Evolutionary conservation across 2,329 filamentous ascomycete species (phyloP).

Genomic region (Pseudogymnoascus verrucosus): DNA sequence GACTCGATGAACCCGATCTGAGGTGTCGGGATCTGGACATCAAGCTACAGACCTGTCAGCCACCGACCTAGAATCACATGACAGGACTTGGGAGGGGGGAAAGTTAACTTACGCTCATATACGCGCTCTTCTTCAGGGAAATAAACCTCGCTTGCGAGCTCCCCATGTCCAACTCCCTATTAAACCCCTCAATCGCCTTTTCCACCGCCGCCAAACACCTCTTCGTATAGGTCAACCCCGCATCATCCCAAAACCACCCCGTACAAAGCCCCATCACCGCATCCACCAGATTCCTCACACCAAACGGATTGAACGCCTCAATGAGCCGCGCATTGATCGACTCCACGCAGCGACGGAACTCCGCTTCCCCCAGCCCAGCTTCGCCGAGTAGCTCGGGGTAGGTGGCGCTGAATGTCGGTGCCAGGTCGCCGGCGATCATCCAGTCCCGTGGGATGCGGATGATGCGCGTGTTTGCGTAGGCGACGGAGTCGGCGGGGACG

Average conservation of each 20-base stretch:
- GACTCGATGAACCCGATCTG: slow-evolving; percentile 7
- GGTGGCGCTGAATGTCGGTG: slow-evolving; percentile 86
- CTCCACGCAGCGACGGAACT: slow-evolving; percentile 76
- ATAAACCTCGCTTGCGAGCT: slow-evolving; percentile 57
- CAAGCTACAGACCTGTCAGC: neutral
- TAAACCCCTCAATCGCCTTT: slow-evolving; percentile 80
- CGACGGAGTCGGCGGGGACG: slow-evolving; percentile 66
- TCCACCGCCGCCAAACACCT: slow-evolving; percentile 62
- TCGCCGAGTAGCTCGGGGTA: slow-evolving; percentile 95
- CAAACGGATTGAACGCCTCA: slow-evolving; percentile 73
- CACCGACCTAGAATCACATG: neutral
- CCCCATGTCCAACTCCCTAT: slow-evolving; percentile 57
- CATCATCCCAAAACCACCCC: slow-evolving; percentile 91
- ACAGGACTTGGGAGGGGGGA: neutral
- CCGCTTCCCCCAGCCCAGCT: slow-evolving; percentile 69
- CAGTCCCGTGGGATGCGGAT: slow-evolving; percentile 90
- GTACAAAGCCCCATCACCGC: slow-evolving; percentile 71
- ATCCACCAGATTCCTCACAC: slow-evolving; percentile 70
- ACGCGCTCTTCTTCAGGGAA: slow-evolving; percentile 72
- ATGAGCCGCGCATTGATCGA: slow-evolving; percentile 72
- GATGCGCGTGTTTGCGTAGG: slow-evolving; percentile 73
- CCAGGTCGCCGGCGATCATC: slow-evolving; percentile 81
- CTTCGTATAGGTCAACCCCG: slow-evolving; percentile 72
- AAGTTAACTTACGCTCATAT: slow-evolving; percentile 60
- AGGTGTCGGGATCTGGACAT: slow-evolving; percentile 9